A percentile compares a stretch with the other conserved stretches of the same genome.
These are phyloP conservation scores for Globisporangium camurandrum DNA, from an alignment of 352 stramenopile species.

Conservation along the genomic window DNA sequence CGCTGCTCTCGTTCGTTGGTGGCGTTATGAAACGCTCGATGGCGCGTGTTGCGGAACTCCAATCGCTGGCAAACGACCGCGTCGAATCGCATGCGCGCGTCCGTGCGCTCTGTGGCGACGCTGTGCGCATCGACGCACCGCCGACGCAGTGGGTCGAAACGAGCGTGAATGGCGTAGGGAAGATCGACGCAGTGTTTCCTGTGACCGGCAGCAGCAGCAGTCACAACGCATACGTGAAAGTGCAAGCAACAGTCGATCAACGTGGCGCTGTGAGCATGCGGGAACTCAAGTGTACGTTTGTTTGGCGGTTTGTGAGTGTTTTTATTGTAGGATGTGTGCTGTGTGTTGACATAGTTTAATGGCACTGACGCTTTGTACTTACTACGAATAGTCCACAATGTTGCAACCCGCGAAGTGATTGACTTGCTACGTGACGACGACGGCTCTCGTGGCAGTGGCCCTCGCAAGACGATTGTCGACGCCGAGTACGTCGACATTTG, in stretches of 20 bases:
- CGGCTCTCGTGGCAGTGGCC: constrained; percentile 7
- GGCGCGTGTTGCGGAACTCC: constrained; percentile 47
- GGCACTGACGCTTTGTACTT: too few relatives aligned
- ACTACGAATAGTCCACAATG: constrained; percentile 34
- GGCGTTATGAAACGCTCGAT: constrained; percentile 58
- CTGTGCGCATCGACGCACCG: constrained; percentile 40
- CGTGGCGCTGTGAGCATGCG: constrained; percentile 33
- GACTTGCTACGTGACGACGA: constrained; percentile 50
- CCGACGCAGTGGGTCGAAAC: constrained; percentile 71
- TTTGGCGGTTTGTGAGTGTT: too few relatives aligned
- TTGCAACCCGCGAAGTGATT: constrained; percentile 47
- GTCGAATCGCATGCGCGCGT: constrained; percentile 45
- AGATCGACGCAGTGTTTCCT: constrained; percentile 57
- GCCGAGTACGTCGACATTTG: constrained; percentile 67
- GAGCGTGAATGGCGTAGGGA: constrained; percentile 60
- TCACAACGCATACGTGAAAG: constrained; percentile 33
- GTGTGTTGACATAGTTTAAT: too few relatives aligned
- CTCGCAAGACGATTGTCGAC: constrained; percentile 56
- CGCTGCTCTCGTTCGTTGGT: constrained; percentile 56
- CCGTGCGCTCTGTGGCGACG: constrained; percentile 33
- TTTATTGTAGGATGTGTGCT: too few relatives aligned
- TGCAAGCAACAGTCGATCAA: constrained; percentile 42
- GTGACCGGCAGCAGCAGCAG: constrained; percentile 26
- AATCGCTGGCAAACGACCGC: constrained; percentile 40
- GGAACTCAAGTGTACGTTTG: constrained; percentile 53